A percentile compares a stretch with the other conserved stretches of the same genome.
These are phyloP conservation scores for Ailanthus altissimus DNA, from an alignment of 345 rosid species.

Conservation along the genomic window DNA sequence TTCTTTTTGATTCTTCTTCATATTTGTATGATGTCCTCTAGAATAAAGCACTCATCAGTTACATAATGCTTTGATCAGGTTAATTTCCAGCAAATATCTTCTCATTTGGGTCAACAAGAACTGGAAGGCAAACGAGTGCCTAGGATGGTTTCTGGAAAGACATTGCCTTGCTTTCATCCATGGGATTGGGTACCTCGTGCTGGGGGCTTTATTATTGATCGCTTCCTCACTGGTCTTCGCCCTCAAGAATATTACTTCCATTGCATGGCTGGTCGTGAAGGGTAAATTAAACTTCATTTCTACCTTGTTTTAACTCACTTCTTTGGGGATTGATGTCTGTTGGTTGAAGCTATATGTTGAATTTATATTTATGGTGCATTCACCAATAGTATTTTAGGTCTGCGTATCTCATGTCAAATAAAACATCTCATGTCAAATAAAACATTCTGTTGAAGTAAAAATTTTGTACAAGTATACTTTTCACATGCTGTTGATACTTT, in stretches of 20 bases:
- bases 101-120: constrained; percentile 97
- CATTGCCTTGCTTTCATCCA: constrained; percentile 89
- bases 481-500: neutral
- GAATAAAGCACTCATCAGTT: constrained; percentile 13
- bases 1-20: too few relatives aligned
- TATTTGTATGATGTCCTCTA: too few relatives aligned
- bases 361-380: neutral
- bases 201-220: constrained; percentile 93
- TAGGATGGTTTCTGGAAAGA: constrained; percentile 99
- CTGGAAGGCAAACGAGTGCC: constrained; percentile 98
- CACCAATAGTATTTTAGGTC: neutral
- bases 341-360: neutral
- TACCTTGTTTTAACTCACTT: neutral
- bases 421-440: too few relatives aligned
- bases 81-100: constrained; percentile 97
- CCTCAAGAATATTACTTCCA: constrained; percentile 99
- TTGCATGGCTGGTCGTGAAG: constrained; percentile 99
- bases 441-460: neutral
- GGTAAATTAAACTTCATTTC: constrained; percentile 49
- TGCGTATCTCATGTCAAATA: neutral
- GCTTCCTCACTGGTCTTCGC: constrained; percentile 96
- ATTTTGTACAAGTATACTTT: neutral
- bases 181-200: constrained; percentile 99
- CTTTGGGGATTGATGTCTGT: neutral
- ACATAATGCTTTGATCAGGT: constrained; percentile 58